A percentile compares a stretch with the other conserved stretches of the same genome.
These are phyloP conservation scores for Fusarium armeniacum DNA, from an alignment of 2,329 filamentous ascomycete species.

Conservation along the genomic window DNA sequence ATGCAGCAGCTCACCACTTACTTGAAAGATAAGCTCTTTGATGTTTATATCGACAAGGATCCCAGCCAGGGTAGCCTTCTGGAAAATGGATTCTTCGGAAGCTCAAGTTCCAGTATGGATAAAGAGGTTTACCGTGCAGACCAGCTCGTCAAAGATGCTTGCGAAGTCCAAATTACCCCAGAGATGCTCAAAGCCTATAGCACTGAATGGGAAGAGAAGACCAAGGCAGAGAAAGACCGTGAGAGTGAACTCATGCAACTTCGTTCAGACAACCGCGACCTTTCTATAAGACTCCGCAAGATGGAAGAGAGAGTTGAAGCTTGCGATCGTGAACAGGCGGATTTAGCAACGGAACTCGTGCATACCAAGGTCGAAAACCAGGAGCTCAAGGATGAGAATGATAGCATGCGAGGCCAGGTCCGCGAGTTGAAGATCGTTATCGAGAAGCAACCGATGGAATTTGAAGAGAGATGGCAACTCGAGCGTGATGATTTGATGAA, in stretches of 20 bases:
- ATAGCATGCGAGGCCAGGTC: conserved; percentile 87
- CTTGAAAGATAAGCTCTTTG: conserved; percentile 93
- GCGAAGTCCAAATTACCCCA: conserved; percentile 85
- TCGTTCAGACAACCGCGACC: conserved; percentile 73
- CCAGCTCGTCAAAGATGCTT: conserved; percentile 92
- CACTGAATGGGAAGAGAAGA: conserved; percentile 92
- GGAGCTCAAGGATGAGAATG: conserved; percentile 88
- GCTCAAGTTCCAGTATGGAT: conserved; percentile 87
- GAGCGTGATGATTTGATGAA: conserved; percentile 95
- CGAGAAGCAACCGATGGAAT: conserved; percentile 88
- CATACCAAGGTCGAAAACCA: conserved; percentile 95
- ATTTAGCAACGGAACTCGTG: conserved; percentile 91
- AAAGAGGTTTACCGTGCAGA: conserved; percentile 97
- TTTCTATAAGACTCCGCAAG: conserved; percentile 82
- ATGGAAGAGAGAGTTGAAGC: conserved; percentile 91
- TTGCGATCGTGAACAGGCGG: conserved; percentile 90
- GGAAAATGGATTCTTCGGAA: conserved; percentile 97
- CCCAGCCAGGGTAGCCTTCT: conserved; percentile 93
- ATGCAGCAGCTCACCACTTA: conserved; percentile 92
- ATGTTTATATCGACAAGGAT: conserved; percentile 95
- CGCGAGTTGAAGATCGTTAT: conserved; percentile 87
- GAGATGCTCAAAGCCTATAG: conserved; percentile 86
- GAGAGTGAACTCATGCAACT: conserved; percentile 85
- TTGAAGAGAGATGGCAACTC: conserved; percentile 83
- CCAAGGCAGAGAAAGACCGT: conserved; percentile 82